Base-by-base conservation (phyloP, 805 yeast genomes). In the Lipomyces spencermartinsiae region DNA sequence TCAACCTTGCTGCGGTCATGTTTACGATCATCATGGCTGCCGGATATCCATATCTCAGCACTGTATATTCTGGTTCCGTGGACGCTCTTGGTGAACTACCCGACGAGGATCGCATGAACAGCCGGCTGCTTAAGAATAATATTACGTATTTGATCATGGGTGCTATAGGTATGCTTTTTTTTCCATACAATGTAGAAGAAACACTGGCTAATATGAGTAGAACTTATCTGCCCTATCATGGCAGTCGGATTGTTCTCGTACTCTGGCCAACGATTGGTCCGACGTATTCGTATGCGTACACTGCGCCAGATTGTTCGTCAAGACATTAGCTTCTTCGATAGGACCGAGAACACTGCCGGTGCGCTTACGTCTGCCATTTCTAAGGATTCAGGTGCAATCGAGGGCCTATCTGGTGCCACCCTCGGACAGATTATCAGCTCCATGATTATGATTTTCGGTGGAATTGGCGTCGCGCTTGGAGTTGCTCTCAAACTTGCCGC, bases 401-500 rank as follows among this genome's bases (percentile, higher is more conserved):
- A 74, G 25, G 77, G 77, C 1, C 65, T 76, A 39, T 70, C 74
- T 10, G 79, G 79, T 4, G 71, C 72, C 10, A 74, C 76, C 10
- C 54, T 76, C 4, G 77, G 74, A 31, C 76, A 76, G 65, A 65
- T 72, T 54, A 68, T 76, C 22, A 74, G 74, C 59, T 77, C 77
- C 76, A 12, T 78, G 29, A 78, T 80, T 12, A 79, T 80, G 8
- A 66, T 81, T 16, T 63, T 80, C 62, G 82, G 77, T 54, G 83
- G 84, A 59, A 70, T 78, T 16, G 76, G 79, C 35, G 73, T 81
- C 43, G 80, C 81, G 19, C 74, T 81, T 63, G 76, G 77, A 8
- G 76, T 79, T 66, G 76, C 76, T 54, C 81, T 83, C 82, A 72
- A 80, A 49, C 74, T 81, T 10, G 83, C 83, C 1, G 71, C 81